Evolutionary conservation across 331 rosid genomes (phyloP).

Genomic region (Quercus phellos): DNA sequence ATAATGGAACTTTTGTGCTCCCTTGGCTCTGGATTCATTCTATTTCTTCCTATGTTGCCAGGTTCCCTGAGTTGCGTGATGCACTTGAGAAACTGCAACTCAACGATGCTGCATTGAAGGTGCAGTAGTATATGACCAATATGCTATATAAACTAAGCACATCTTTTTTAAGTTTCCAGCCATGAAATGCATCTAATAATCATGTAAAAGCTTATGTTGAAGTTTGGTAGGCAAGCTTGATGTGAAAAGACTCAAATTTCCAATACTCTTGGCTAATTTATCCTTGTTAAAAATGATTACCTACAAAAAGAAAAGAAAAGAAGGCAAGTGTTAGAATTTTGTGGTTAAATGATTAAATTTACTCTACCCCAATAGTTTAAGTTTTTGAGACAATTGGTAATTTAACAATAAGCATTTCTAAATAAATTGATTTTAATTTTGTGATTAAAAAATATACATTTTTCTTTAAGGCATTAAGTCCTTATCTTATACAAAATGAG

Average conservation of each 20-base stretch:
- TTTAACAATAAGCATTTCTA: background rate
- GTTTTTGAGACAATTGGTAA: no score
- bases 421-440: background rate
- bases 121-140: conserved; percentile 18
- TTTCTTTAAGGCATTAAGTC: background rate
- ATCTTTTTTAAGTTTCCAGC: conserved; percentile 11
- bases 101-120: conserved; percentile 95
- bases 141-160: conserved; percentile 10
- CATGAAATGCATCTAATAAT: background rate
- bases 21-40: conserved; percentile 12
- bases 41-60: conserved; percentile 24
- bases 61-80: conserved; percentile 88
- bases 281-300: background rate
- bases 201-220: background rate
- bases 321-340: no score
- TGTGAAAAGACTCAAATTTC: background rate
- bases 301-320: background rate
- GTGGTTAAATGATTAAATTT: no score
- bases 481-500: background rate
- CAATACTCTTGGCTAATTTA: background rate
- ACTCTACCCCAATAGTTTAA: no score
- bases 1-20: background rate
- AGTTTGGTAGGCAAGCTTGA: background rate
- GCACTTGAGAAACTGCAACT: conserved; percentile 97
- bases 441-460: background rate